Evolutionary conservation across 306 rosid genomes (phyloP).

Genomic region (Prunus kanzakura): DNA sequence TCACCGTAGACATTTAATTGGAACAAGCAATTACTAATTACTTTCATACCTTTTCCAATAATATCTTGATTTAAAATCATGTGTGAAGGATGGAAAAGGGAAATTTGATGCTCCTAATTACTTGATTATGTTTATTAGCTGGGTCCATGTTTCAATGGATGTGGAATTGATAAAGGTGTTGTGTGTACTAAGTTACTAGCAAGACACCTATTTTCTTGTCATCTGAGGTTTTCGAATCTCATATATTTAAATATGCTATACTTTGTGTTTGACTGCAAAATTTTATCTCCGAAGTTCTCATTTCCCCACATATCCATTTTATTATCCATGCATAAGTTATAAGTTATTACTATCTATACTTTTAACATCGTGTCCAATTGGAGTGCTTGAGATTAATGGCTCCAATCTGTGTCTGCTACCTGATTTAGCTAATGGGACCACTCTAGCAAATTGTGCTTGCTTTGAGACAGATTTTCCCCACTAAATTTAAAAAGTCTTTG

Average conservation of each 20-base stretch:
- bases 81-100: constrained; percentile 11
- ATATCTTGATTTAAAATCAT: neutral
- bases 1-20: neutral
- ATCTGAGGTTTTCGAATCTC: neutral
- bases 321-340: neutral
- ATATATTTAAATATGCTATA: neutral
- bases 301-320: neutral
- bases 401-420: neutral
- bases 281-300: neutral
- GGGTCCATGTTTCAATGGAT: constrained; percentile 11
- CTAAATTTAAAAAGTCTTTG: neutral
- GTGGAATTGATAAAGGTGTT: neutral
- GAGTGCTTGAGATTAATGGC: neutral
- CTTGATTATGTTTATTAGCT: constrained; percentile 10
- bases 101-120: constrained; percentile 14
- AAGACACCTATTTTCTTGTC: neutral
- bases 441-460: neutral
- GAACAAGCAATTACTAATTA: neutral
- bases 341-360: neutral
- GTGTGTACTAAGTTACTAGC: neutral
- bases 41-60: neutral
- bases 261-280: neutral
- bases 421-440: neutral
- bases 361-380: neutral
- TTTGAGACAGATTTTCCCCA: neutral